Evolutionary conservation across 805 yeast species (phyloP).

Genomic region (Candida maltosa): DNA sequence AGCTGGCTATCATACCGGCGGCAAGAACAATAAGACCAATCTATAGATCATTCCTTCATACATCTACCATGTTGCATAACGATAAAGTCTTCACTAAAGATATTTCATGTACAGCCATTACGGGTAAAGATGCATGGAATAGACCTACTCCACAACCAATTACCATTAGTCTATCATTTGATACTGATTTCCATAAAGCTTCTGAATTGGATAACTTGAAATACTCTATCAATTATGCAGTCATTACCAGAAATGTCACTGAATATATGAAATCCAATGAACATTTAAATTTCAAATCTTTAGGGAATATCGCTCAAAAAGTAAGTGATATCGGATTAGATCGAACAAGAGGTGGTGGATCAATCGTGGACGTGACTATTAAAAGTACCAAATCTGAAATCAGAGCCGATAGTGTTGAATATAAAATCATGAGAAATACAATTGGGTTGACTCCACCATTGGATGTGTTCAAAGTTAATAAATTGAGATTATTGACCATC

Average conservation of each 20-base stretch:
- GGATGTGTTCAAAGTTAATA: constrained; percentile 33
- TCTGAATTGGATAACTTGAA: constrained; percentile 77
- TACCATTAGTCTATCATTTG: constrained; percentile 52
- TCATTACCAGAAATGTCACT: constrained; percentile 63
- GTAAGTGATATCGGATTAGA: constrained; percentile 45
- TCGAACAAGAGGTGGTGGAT: constrained; percentile 44
- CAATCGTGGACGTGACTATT: constrained; percentile 36
- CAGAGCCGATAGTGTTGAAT: constrained; percentile 49
- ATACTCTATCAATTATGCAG: constrained; percentile 86
- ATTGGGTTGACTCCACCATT: constrained; percentile 6
- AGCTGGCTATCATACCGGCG: too few species aligned
- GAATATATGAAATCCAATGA: constrained; percentile 44
- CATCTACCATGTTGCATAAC: constrained; percentile 15
- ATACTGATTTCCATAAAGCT: constrained; percentile 70
- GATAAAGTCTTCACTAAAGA: constrained; percentile 50
- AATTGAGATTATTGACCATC: constrained; percentile 63
- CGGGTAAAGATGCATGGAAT: constrained; percentile 77
- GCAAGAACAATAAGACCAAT: too few species aligned
- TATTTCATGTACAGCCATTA: constrained; percentile 57
- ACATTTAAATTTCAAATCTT: constrained; percentile 38
- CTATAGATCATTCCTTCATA: constrained; percentile 12
- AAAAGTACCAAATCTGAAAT: constrained; percentile 55
- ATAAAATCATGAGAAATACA: constrained; percentile 33
- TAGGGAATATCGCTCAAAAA: constrained; percentile 45
- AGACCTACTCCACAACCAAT: constrained; percentile 67